Conservation (phyloP, 129 eudicot species). For the Sambucus nigra region DNA sequence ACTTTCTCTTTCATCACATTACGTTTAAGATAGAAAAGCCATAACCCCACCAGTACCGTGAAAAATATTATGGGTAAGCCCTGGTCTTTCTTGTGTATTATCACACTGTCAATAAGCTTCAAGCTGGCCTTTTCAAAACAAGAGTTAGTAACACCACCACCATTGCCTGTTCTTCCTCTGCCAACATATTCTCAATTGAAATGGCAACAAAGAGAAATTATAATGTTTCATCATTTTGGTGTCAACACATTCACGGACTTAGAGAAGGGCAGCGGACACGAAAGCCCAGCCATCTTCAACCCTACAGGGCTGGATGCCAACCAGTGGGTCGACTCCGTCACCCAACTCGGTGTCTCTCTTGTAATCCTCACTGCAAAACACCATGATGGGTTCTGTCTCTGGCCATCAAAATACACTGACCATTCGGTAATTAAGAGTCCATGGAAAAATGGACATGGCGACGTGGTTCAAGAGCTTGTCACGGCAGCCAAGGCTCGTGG, state of each 20-base stretch:
- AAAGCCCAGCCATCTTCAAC: constrained; percentile 57
- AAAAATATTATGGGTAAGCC: constrained; percentile 23
- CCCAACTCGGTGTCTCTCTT: constrained; percentile 57
- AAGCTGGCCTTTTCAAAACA: constrained; percentile 22
- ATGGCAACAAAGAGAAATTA: constrained; percentile 92
- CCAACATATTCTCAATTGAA: constrained; percentile 71
- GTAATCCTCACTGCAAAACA: constrained; percentile 80
- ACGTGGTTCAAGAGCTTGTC: constrained; percentile 53
- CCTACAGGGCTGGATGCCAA: constrained; percentile 53
- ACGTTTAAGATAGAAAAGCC: not conserved
- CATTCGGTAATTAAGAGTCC: constrained; percentile 73
- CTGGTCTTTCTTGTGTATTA: constrained; percentile 1
- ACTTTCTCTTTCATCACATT: not conserved
- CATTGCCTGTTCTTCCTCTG: constrained; percentile 66
- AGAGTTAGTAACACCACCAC: constrained; percentile 44
- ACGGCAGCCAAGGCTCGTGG: constrained; percentile 48
- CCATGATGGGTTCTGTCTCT: constrained; percentile 87
- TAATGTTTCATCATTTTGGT: constrained; percentile 87
- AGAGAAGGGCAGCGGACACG: constrained; percentile 88
- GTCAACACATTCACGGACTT: constrained; percentile 81
- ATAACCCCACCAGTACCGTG: constrained; percentile 4
- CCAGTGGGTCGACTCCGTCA: constrained; percentile 73
- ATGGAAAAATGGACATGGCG: constrained; percentile 64
- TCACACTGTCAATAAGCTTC: constrained; percentile 14
- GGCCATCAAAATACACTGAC: constrained; percentile 88